Evolutionary conservation across 768 basidiomycete species (phyloP).

Genomic region (Dentipellis fragilis): DNA sequence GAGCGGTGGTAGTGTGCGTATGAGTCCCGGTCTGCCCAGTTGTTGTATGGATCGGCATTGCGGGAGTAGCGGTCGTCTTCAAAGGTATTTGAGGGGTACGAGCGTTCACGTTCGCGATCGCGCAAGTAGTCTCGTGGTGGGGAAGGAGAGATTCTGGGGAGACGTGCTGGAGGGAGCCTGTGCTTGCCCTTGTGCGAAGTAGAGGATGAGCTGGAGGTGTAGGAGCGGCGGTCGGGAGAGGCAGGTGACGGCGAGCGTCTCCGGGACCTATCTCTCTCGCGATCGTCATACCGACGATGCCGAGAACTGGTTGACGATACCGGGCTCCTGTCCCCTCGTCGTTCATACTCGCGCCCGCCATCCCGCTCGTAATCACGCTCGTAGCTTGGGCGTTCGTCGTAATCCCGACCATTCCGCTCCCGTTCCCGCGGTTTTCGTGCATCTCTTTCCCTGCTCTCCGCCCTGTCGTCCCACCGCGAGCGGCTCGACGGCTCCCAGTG

Average conservation of each 20-base stretch:
- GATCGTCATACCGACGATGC: not conserved
- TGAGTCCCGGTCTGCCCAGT: constrained; percentile 3
- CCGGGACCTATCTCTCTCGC: not conserved
- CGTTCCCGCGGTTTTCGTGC: constrained; percentile 25
- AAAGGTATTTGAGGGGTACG: constrained; percentile 1
- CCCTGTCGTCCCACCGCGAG: not conserved
- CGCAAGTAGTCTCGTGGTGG: not conserved
- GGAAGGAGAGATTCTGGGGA: not conserved
- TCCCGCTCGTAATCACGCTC: constrained; percentile 17
- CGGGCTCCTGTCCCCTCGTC: not conserved
- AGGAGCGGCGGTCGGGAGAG: constrained; percentile 18
- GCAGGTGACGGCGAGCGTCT: constrained; percentile 14
- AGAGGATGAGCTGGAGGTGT: constrained; percentile 14
- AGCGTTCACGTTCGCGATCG: not conserved
- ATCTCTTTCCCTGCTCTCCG: not conserved
- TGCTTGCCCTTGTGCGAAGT: constrained; percentile 19
- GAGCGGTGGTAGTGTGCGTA: constrained; percentile 9
- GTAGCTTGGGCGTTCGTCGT: constrained; percentile 21
- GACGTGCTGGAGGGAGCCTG: constrained; percentile 18
- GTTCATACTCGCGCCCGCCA: constrained; percentile 18
- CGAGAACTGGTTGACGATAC: not conserved
- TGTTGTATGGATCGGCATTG: constrained; percentile 4
- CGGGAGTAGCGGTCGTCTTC: not conserved
- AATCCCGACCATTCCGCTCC: constrained; percentile 30
- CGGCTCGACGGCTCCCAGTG: not conserved